A percentile compares a stretch with the other conserved stretches of the same genome.
phyloP scores from a whole-genome alignment of 1,284 basidiomycete genomes.

The Cystobasidium slooffiae region DNA sequence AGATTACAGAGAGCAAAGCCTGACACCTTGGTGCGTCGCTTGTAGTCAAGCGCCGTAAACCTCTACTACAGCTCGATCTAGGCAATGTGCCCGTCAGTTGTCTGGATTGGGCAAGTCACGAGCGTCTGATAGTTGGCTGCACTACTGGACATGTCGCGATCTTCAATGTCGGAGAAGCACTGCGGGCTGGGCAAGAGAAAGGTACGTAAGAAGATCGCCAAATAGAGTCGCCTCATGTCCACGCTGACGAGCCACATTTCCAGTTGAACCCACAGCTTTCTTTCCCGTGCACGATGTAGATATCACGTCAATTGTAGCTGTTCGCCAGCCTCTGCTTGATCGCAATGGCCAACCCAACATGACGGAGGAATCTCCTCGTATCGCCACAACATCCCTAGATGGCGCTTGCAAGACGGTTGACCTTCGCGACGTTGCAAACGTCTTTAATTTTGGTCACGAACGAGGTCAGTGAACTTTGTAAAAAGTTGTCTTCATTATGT shows the following conservation, averaged over 20 bases:
- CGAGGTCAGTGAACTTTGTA: slow-evolving; percentile 58
- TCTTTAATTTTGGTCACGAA: slow-evolving; percentile 71
- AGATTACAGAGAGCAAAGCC: not conserved
- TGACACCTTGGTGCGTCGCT: not conserved
- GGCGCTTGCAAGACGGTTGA: slow-evolving; percentile 74
- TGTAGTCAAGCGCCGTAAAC: slow-evolving; percentile 67
- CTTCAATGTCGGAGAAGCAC: slow-evolving; percentile 68
- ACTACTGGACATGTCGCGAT: slow-evolving; percentile 77
- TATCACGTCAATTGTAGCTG: slow-evolving; percentile 72
- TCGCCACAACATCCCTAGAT: slow-evolving; percentile 76
- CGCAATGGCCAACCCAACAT: slow-evolving; percentile 68
- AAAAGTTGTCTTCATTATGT: slow-evolving; percentile 52
- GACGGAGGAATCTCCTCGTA: slow-evolving; percentile 46
- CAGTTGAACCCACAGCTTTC: slow-evolving; percentile 67
- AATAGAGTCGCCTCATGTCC: not conserved
- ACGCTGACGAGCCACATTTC: not conserved
- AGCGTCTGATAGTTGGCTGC: slow-evolving; percentile 74
- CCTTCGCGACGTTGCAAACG: slow-evolving; percentile 64
- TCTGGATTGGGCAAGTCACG: slow-evolving; percentile 84
- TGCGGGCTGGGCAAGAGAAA: slow-evolving; percentile 45
- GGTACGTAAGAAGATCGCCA: not conserved
- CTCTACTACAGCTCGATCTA: slow-evolving; percentile 70
- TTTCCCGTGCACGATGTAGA: slow-evolving; percentile 75
- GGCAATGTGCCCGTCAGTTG: slow-evolving; percentile 73
- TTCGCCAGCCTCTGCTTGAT: slow-evolving; percentile 67